A percentile compares a stretch with the other conserved stretches of the same genome.
Evolutionary conservation across 805 yeast species (phyloP).

Genomic region (Metschnikowia lunata): DNA sequence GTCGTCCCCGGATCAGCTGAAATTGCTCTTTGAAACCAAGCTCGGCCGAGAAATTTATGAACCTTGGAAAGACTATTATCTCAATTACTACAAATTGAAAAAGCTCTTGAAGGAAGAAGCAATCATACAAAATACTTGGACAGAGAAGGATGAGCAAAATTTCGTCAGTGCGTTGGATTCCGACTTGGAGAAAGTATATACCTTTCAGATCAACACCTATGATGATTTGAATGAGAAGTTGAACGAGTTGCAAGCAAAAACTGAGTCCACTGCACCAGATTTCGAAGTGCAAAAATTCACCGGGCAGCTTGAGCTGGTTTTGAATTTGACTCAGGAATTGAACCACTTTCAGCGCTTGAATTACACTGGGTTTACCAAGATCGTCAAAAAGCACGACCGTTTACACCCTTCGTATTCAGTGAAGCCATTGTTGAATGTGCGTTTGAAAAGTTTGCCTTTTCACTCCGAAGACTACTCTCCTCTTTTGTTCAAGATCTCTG

Average conservation of each 20-base stretch:
- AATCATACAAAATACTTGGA: constrained; percentile 48
- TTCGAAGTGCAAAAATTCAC: constrained; percentile 64
- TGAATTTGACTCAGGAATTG: constrained; percentile 75
- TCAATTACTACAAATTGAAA: constrained; percentile 62
- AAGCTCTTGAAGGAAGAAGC: constrained; percentile 67
- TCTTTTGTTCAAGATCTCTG: constrained; percentile 73
- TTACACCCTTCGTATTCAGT: constrained; percentile 86
- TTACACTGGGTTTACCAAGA: constrained; percentile 91
- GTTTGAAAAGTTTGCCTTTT: constrained; percentile 84
- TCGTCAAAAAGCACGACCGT: constrained; percentile 94
- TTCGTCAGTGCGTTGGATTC: constrained; percentile 65
- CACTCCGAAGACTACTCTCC: constrained; percentile 96
- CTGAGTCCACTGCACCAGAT: constrained; percentile 32
- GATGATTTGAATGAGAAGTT: constrained; percentile 63
- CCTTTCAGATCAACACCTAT: constrained; percentile 66
- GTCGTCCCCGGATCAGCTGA: constrained; percentile 4
- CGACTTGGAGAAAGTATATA: constrained; percentile 72
- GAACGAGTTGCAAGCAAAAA: constrained; percentile 56
- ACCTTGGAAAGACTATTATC: constrained; percentile 81
- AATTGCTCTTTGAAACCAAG: constrained; percentile 84
- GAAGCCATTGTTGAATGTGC: constrained; percentile 79
- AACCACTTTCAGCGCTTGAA: constrained; percentile 89
- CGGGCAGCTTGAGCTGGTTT: constrained; percentile 62
- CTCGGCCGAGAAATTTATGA: constrained; percentile 75
- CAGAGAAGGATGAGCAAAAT: constrained; percentile 64